Base-by-base conservation (phyloP, 225 moss, liverwort and hornwort genomes). In the Anthoceros angustus region DNA sequence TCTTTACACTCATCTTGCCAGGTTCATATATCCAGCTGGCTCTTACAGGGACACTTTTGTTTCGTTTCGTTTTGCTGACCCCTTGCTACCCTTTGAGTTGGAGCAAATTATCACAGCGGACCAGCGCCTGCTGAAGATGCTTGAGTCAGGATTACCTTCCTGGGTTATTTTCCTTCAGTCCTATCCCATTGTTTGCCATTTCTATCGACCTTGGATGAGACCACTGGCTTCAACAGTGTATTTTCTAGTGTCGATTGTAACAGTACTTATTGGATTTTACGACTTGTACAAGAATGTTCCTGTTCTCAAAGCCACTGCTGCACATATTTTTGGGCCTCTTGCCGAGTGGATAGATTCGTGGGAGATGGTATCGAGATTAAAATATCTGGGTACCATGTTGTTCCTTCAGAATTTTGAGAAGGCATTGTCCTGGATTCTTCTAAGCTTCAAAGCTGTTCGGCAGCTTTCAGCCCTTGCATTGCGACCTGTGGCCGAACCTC, bases 261-360 rank as follows among this genome's bases (percentile, higher is more conserved):
- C 88, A 8, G 92, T 92, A 32, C 69, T 92, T 38, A 88, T 92
- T 72, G 92, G 88, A n/a, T 92, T 92, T 26, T 92, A 92, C 62
- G 92, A 92, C 61, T 77, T 92, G 38, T 92, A 92, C 74, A 92
- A 92, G 70, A 88, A 92, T 74, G 92, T 92, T 63, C 92, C 92
- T 43, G 77, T 92, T 63, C 84, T 88, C 18, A 92, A 86, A 74
- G 92, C 92, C 40, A 83, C 88, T 61, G 88, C 88, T 21, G 87
- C 92, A 41, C 88, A 84, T 63, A 79, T 92, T 12, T 92, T 88
- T 73, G 88, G 88, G 21, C 92, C 88, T 25, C 84, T 92, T 32
- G 88, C 86, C 70, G 79, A 84, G 73, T 86, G 88, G 88, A 86
- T 92, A 46, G 88, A 92, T 69, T 86, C 80, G 24, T 92, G 92